Conservation (phyloP, 106 monocot species). For the Vanilla planifolia region DNA sequence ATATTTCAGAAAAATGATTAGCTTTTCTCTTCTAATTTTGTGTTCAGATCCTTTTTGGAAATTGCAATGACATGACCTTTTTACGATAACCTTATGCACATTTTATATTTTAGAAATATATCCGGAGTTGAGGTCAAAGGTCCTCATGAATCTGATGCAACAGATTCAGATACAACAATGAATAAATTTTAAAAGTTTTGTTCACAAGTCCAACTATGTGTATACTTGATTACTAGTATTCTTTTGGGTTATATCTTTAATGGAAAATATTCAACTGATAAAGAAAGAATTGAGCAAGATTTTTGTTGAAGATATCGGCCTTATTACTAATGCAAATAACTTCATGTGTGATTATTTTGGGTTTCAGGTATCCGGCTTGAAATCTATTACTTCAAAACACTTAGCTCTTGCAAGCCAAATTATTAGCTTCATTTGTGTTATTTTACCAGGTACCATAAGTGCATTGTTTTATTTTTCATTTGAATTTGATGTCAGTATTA, state of each 20-base stretch:
- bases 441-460: conserved; percentile 70
- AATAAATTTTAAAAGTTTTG: no score
- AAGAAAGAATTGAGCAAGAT: no score
- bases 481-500: background rate
- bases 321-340: background rate
- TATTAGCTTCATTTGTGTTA: conserved; percentile 83
- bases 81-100: no score
- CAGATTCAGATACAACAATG: background rate
- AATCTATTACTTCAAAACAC: conserved; percentile 97
- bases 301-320: background rate
- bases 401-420: conserved; percentile 95
- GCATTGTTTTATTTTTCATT: background rate
- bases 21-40: no score
- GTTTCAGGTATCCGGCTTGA: conserved; percentile 94
- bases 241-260: no score
- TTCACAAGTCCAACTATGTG: background rate
- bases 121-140: no score
- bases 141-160: background rate
- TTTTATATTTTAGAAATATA: no score
- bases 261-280: no score
- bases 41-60: no score
- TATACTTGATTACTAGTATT: no score
- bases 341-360: background rate
- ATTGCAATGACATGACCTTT: no score
- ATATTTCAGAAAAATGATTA: no score